phyloP scores from a whole-genome alignment of 352 stramenopile species.

The Phytophthora crassamura region DNA sequence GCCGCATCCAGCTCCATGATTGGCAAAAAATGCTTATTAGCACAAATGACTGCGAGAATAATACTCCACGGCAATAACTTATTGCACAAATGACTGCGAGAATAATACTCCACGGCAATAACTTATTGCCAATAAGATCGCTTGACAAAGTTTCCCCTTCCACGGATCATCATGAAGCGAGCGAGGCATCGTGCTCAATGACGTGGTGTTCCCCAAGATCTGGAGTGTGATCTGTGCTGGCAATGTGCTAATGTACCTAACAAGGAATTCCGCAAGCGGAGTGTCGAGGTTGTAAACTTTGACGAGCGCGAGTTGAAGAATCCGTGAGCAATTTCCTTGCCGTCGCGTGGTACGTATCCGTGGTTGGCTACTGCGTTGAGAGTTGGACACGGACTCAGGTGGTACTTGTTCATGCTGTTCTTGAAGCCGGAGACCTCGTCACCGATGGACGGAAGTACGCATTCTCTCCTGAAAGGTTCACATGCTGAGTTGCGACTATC shows the following conservation, averaged over 20 bases:
- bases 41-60: too few relatives aligned
- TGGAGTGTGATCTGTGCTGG: constrained; percentile 53
- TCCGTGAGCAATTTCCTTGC: constrained; percentile 50
- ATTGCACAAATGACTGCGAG: too few relatives aligned
- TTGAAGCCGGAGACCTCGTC: constrained; percentile 47
- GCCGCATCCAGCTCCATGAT: constrained; percentile 47
- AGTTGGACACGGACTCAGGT: constrained; percentile 61
- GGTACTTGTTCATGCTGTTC: constrained; percentile 38
- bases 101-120: too few relatives aligned
- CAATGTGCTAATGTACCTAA: constrained; percentile 37
- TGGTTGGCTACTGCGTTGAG: constrained; percentile 77
- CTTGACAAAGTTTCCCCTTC: constrained; percentile 46
- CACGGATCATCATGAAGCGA: constrained; percentile 67
- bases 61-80: too few relatives aligned
- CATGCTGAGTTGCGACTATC: not conserved
- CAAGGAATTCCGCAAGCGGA: constrained; percentile 38
- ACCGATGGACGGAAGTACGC: constrained; percentile 45
- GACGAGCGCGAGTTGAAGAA: constrained; percentile 45
- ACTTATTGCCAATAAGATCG: too few relatives aligned
- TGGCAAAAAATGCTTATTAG: too few relatives aligned
- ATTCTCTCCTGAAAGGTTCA: constrained; percentile 26
- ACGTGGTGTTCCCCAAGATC: constrained; percentile 63
- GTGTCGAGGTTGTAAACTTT: constrained; percentile 52
- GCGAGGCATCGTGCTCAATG: constrained; percentile 78
- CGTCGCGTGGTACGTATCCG: constrained; percentile 58